Conservation (phyloP, 2,329 filamentous ascomycete genomes). For the Penicillium sp. region DNA sequence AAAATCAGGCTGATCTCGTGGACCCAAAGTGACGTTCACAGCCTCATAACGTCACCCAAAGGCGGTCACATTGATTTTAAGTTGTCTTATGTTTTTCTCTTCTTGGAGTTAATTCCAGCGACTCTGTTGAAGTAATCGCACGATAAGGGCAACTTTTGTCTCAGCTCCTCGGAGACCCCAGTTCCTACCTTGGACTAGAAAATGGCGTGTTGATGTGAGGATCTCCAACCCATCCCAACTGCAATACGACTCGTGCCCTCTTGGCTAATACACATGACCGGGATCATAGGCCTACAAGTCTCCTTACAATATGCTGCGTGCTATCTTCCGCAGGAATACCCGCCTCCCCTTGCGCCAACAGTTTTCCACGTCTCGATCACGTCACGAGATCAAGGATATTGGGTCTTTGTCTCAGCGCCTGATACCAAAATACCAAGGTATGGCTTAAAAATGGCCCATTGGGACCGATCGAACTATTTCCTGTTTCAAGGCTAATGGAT, state of each 20-base stretch:
- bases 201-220: constrained; percentile 10
- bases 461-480: not conserved
- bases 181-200: not conserved
- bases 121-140: not conserved
- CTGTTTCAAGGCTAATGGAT: constrained; percentile 4
- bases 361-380: constrained; percentile 44
- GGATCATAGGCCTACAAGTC: not conserved
- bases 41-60: constrained; percentile 8
- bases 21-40: constrained; percentile 1
- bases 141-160: not conserved
- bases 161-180: not conserved
- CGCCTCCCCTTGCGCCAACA: constrained; percentile 25
- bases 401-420: constrained; percentile 51
- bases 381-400: constrained; percentile 47
- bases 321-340: constrained; percentile 15
- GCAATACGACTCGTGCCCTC: not conserved
- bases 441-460: constrained; percentile 24
- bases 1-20: constrained; percentile 7
- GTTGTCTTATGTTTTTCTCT: not conserved
- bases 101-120: not conserved
- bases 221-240: not conserved
- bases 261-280: constrained; percentile 4
- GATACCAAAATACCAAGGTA: constrained; percentile 64
- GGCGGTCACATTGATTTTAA: not conserved
- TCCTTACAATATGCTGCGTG: constrained; percentile 21